These are phyloP conservation scores for Ramularia endophylla DNA, from an alignment of 2,329 filamentous ascomycete genomes.

Conservation along the genomic window DNA sequence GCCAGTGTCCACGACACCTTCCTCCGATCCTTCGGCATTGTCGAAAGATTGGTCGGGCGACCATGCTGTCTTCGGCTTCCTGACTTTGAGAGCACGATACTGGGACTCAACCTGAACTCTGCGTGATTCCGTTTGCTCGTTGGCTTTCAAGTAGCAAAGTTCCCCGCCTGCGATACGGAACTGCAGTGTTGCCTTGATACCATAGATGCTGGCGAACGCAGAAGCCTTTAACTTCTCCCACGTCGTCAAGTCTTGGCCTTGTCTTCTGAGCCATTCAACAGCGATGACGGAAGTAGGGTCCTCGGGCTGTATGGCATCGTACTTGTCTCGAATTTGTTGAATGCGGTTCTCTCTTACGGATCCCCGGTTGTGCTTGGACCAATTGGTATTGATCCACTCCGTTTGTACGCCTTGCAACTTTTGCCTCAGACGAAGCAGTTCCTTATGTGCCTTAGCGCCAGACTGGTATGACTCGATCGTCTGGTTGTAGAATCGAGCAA, in stretches of 20 bases:
- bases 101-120: conserved; percentile 20
- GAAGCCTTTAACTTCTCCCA: conserved; percentile 47
- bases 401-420: conserved; percentile 3
- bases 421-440: conserved; percentile 8
- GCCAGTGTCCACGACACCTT: no score
- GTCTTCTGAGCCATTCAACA: conserved; percentile 18
- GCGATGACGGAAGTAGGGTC: conserved; percentile 10
- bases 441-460: neutral
- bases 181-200: conserved; percentile 25
- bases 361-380: neutral
- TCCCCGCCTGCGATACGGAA: conserved; percentile 38
- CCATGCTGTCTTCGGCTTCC: conserved; percentile 19
- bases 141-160: conserved; percentile 34
- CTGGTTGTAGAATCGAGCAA: conserved; percentile 8
- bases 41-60: neutral
- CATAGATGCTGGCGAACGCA: conserved; percentile 30
- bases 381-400: conserved; percentile 1
- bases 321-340: conserved; percentile 7
- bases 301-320: conserved; percentile 16
- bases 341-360: no score
- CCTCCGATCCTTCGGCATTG: no score
- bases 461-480: neutral
- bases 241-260: conserved; percentile 12
- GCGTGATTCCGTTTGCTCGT: neutral
- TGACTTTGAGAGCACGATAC: conserved; percentile 29